Percentiles rank a stretch among this genome's conserved stretches.
Conservation (phyloP, 140 eudicot genomes). For the Anethum foeniculum region DNA sequence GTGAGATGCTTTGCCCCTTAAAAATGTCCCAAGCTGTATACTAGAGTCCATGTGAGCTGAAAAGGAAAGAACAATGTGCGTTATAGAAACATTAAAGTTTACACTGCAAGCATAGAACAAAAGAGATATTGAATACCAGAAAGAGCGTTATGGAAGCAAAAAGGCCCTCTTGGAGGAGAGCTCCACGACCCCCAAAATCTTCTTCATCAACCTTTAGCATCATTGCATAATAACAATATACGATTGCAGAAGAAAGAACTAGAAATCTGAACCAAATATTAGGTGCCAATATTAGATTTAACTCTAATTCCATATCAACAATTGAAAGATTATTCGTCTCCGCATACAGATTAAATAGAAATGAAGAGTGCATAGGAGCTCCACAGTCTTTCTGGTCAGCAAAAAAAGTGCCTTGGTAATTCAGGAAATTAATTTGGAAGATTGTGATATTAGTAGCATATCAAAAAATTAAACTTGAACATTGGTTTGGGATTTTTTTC, state of each 20-base stretch:
- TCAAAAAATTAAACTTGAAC: not conserved
- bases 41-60: conserved; percentile 91
- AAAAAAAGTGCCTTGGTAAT: not conserved
- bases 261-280: conserved; percentile 49
- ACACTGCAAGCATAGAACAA: not conserved
- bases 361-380: not conserved
- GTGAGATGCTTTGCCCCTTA: conserved; percentile 23
- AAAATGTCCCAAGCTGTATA: conserved; percentile 90
- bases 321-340: not conserved
- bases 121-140: conserved; percentile 42
- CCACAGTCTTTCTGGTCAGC: not conserved
- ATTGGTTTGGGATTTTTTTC: not conserved
- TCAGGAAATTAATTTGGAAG: not conserved
- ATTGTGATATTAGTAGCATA: not conserved
- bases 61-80: not conserved
- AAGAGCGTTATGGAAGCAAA: conserved; percentile 88
- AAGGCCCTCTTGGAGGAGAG: conserved; percentile 99
- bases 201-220: conserved; percentile 87
- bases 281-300: not conserved
- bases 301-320: not conserved
- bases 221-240: conserved; percentile 75
- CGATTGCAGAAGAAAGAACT: conserved; percentile 64
- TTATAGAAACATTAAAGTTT: not conserved
- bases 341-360: not conserved
- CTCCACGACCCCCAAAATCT: conserved; percentile 94